phyloP scores from a whole-genome alignment of 768 basidiomycete species.

The Royoungia palumana region DNA sequence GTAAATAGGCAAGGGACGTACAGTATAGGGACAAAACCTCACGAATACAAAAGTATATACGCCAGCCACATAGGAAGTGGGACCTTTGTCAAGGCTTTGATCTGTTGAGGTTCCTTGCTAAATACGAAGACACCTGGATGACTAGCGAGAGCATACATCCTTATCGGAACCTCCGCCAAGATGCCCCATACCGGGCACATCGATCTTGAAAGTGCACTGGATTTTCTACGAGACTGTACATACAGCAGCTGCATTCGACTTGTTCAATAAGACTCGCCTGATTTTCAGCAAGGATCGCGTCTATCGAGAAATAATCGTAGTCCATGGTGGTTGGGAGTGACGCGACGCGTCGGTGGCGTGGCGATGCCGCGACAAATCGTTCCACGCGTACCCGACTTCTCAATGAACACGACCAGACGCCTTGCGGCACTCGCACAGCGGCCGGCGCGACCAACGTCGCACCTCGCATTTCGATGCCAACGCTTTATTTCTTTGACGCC shows the following conservation, averaged over 20 bases:
- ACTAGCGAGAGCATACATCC: slow-evolving; percentile 52
- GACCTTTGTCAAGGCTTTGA: slow-evolving; percentile 69
- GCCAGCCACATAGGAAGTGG: slow-evolving; percentile 91
- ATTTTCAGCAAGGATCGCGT: slow-evolving; percentile 88
- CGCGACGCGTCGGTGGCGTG: slow-evolving; percentile 23
- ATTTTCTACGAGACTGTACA: slow-evolving; percentile 58
- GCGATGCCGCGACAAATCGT: not conserved
- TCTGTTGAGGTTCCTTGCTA: slow-evolving; percentile 42
- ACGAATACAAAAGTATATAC: slow-evolving; percentile 83
- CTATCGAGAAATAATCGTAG: slow-evolving; percentile 88
- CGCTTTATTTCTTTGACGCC: slow-evolving; percentile 33
- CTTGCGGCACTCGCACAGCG: slow-evolving; percentile 13
- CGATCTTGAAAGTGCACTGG: slow-evolving; percentile 88
- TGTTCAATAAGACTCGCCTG: slow-evolving; percentile 47
- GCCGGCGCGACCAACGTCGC: slow-evolving; percentile 11
- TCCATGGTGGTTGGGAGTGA: slow-evolving; percentile 53
- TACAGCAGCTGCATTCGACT: not conserved
- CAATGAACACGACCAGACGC: slow-evolving; percentile 24
- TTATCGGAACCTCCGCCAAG: slow-evolving; percentile 82
- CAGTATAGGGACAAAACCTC: slow-evolving; percentile 11
- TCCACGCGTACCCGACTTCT: not conserved
- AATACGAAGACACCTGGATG: slow-evolving; percentile 3
- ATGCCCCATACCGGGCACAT: slow-evolving; percentile 84
- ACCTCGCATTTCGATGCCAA: slow-evolving; percentile 8
- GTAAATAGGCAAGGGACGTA: not conserved